Evolutionary conservation across 345 rosid genomes (phyloP), one percentile per base, ranked within the genome.

Genomic region (Euphorbia peplus): DNA sequence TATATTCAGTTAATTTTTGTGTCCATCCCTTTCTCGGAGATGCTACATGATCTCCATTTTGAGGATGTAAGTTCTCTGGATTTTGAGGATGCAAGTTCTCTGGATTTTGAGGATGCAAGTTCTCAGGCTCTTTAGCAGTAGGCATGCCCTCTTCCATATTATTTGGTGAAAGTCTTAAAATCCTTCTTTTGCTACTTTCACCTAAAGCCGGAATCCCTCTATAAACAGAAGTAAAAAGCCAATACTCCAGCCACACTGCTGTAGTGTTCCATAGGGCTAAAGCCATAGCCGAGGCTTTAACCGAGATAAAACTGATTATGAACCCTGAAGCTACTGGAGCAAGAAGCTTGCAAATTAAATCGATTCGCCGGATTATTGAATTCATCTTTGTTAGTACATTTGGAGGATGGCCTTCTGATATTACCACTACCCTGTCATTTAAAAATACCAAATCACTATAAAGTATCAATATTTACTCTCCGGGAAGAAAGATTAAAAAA

Each of bases 321-420:
- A 93, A 74, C 69, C 97, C 96, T 0, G 88, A 78, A 16, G 82
- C 63, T 1, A 89, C 91, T 1, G 97, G 98, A 63, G 96, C 92
- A 4, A 89, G 72, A 75, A 91, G 82, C 88, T 93, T 93, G 69
- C 95, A 85, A 70, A 79, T 80, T 67, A 91, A 75, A 71, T 93
- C 98, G 12, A 88, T 89, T 74, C 97, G 77, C 77, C 97, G 82
- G 41, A 89, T 80, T 8, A 76, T 74, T 10, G 92, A 88, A 44
- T 93, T 91, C 83, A 89, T 89, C 68, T 64, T 75, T 21, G 96
- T 88, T 73, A 86, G 78, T 26, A 75, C 77, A 13, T 15, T 67
- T 47, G 87, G 88, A 52, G 89, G 70, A 78, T 79, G 75, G 54
- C 83, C 89, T 74, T 91, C 88, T 10, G 97, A 85, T 66, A 91